These are phyloP conservation scores for Tuber borchii DNA, from an alignment of 495 filamentous ascomycete species.

Conservation along the genomic window DNA sequence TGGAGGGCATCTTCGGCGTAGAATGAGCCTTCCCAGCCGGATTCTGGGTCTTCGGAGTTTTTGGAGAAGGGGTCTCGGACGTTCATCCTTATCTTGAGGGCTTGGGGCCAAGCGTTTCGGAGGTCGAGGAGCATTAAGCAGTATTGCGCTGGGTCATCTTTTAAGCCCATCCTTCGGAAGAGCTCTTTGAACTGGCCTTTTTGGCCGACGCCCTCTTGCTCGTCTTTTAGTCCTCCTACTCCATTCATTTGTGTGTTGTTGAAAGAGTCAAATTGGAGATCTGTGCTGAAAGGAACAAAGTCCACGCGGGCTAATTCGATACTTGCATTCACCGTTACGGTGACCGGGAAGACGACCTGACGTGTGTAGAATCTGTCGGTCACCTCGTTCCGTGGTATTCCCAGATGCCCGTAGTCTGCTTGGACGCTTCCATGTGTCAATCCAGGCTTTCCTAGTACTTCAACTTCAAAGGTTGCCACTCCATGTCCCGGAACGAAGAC, in stretches of 20 bases:
- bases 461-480: slow-evolving; percentile 68
- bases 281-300: slow-evolving; percentile 60
- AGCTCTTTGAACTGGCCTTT: slow-evolving; percentile 38
- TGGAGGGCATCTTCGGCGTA: slow-evolving; percentile 56
- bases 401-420: slow-evolving; percentile 62
- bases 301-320: slow-evolving; percentile 73
- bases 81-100: slow-evolving; percentile 56
- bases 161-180: slow-evolving; percentile 32
- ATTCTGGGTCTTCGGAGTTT: slow-evolving; percentile 9
- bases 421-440: slow-evolving; percentile 74
- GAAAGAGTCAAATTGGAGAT: slow-evolving; percentile 47
- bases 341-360: slow-evolving; percentile 71
- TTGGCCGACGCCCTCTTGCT: slow-evolving; percentile 36
- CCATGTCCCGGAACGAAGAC: slow-evolving; percentile 61
- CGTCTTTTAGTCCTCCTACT: slow-evolving; percentile 32
- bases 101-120: slow-evolving; percentile 78
- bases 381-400: slow-evolving; percentile 56
- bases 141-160: slow-evolving; percentile 49
- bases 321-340: slow-evolving; percentile 84
- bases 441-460: slow-evolving; percentile 77
- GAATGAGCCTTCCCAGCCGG: slow-evolving; percentile 27
- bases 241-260: slow-evolving; percentile 38
- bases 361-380: slow-evolving; percentile 71
- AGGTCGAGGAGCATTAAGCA: slow-evolving; percentile 78
- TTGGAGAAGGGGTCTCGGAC: slow-evolving; percentile 39